Evolutionary conservation across 1,284 basidiomycete genomes (phyloP), one percentile per base, ranked within the genome.

Genomic region (Apiotrichum akiyoshidainum): DNA sequence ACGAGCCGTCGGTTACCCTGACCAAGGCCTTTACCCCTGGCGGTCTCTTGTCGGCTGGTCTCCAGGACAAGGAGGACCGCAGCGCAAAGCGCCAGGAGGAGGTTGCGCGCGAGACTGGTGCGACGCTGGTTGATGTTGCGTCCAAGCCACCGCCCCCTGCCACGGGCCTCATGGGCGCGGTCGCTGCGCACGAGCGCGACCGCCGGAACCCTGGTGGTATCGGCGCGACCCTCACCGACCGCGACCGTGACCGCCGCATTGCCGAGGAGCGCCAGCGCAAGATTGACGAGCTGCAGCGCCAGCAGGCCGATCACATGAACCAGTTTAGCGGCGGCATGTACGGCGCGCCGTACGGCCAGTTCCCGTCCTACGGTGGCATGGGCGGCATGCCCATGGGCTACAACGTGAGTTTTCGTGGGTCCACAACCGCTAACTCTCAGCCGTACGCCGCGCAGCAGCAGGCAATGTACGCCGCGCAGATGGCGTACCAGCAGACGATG

Each of bases 81-180:
- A 95, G 92, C 26, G 95, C 96, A 11, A 95, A 94, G 77, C 84
- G 88, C 54, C 92, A 96, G 70, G 94, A 99, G 75, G 90, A 94
- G 74, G 80, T 90, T 14, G 95, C 95, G 8, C 83, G 94, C 47
- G 92, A 94, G 76, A 85, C 83, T 10, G 96, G 96, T 39, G 87
- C 86, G 33, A 90, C 90, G 12, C 83, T 99, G 57, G 87, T 99
- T 78, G 94, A 94, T 72, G 91, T 99, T 21, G 90, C 91, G 6
- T 85, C 87, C 72, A 96, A 96, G 76, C 92, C 94, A 0, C 92
- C 92, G 5, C 92, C 92, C 1, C 95, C 96, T 11, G 92, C 96
- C 77, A 92, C 90, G 39, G 96, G 96, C 41, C 84, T 99, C 40
- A 84, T 99, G 48, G 95, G 95, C 22, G 94, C 94, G 2, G 94